Evolutionary conservation across 257 asterid species (phyloP).

Genomic region (Solanum chiquidenum): DNA sequence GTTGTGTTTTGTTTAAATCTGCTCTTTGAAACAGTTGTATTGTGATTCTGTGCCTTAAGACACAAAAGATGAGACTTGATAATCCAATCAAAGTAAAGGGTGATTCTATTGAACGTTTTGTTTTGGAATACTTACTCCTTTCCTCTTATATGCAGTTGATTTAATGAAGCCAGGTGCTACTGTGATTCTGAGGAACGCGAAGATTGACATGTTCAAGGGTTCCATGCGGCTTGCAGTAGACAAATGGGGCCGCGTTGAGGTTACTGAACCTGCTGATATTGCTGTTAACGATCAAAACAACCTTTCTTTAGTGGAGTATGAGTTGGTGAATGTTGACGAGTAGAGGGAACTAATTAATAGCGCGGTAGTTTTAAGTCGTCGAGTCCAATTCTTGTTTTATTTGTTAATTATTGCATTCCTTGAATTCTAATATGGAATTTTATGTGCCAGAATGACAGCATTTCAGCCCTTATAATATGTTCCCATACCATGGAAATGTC

Average conservation of each 20-base stretch:
- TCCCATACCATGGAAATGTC: not conserved
- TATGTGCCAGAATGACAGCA: not conserved
- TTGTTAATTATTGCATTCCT: conserved; percentile 2
- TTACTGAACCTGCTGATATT: not conserved
- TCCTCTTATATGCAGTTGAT: not conserved
- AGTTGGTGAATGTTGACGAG: conserved; percentile 1
- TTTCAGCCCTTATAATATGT: not conserved
- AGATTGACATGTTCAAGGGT: conserved; percentile 2
- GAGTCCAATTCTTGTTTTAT: not conserved
- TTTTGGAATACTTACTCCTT: not conserved
- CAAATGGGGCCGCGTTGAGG: not conserved
- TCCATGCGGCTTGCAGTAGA: conserved; percentile 3
- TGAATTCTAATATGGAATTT: not conserved
- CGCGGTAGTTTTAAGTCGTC: not conserved
- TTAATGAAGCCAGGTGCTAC: not conserved
- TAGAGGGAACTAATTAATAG: not conserved
- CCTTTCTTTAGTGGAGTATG: not conserved
- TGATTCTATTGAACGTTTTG: not conserved
- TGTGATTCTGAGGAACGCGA: not conserved
- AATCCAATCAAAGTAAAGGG: not conserved
- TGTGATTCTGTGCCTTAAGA: not conserved
- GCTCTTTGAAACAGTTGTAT: not conserved
- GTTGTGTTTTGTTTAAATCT: not conserved
- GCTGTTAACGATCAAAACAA: not conserved
- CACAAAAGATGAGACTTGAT: not conserved